Evolutionary conservation across 2,329 filamentous ascomycete species (phyloP), one percentile per base, ranked within the genome.

Genomic region (Neopestalotiopsis clavispora): DNA sequence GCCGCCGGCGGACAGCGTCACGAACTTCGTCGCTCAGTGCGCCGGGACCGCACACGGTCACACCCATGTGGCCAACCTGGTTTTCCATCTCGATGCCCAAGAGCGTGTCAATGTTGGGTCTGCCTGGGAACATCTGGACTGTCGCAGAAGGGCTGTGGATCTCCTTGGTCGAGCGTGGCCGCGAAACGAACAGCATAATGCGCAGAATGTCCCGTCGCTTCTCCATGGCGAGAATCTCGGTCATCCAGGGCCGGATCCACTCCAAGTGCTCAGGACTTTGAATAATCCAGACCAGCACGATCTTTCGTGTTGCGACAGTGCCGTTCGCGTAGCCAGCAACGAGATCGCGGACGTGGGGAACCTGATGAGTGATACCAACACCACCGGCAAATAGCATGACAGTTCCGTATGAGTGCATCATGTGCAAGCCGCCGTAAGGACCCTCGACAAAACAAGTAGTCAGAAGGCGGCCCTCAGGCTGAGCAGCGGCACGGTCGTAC

Each of bases 221-320:
- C 68, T 93, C 91, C 90, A 94, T 92, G 69, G 88, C 87, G 52
- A 94, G 84, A 71, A 94, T 94, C 75, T 91, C 87, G 3, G 92
- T 94, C 92, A 95, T 94, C 91, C 92, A 94, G 7, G 91, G 91
- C 61, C 92, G 86, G 76, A 94, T 94, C 92, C 92, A 95, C 79
- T 95, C 92, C 38, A 95, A 85, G 78, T 94, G 92, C 81, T 94
- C 92, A 74, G 91, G 91, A 74, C 88, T 92, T 75, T 93, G 92
- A 68, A 95, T 92, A 63, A 90, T 90, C 93, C 93, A 95, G 56
- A 94, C 89, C 30, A 95, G 85, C 4, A 94, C 84, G 64, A 95
- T 85, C 77, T 90, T 92, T 71, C 91, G 89, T 1, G 91, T 89
- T 1, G 92, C 91, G 5, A 92, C 90, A 0, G 90, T 93, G 68